Base-by-base conservation (phyloP, 208 protist species). In the Porcisia hertigi region DNA sequence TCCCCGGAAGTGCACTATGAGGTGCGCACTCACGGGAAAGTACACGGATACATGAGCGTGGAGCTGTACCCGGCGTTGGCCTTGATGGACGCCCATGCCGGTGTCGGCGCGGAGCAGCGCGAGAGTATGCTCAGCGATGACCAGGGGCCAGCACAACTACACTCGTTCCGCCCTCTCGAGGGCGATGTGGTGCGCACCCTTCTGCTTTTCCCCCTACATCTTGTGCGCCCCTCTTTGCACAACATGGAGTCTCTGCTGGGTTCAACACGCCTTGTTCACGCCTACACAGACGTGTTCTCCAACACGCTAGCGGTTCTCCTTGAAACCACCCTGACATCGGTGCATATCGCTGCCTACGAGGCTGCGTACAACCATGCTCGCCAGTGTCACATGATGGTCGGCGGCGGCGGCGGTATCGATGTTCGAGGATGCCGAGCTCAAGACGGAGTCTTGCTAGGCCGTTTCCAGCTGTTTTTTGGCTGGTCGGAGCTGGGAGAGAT, bases 161-260 rank as follows among this genome's bases (percentile, higher is more conserved):
- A 67, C 23, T 7, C 39, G 43, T 80, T 67, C n/a, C 67, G 58
- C 63, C 75, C 89, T 39, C 76, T 66, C 1, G 81, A 57, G 14
- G 89, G 90, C 23, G 90, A 93, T 63, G 84, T 85, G 41, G 78
- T 94, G 14, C 75, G 83, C 20, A 74, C 83, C 7, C 80, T 96
- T 60, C 49, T 96, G 1, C 72, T 94, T 49, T 90, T 96, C 54
- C 92, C 92, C 23, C 81, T 96, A 23, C 92, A 96, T 76, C 73
- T 93, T 20, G 43, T 91, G 11, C 88, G 92, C 1, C 92, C 92
- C 49, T 82, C 69, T 25, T 74, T 96, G 58, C 72, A 93, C 77
- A 86, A 74, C 69, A 87, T 96, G 81, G 84, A 88, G 74, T 91
- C 88, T 0, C 39, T 87, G 8, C 36, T 76, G 8, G 88, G 82